Evolutionary conservation across 306 rosid species (phyloP).

Genomic region (Erythrophleum fordii): DNA sequence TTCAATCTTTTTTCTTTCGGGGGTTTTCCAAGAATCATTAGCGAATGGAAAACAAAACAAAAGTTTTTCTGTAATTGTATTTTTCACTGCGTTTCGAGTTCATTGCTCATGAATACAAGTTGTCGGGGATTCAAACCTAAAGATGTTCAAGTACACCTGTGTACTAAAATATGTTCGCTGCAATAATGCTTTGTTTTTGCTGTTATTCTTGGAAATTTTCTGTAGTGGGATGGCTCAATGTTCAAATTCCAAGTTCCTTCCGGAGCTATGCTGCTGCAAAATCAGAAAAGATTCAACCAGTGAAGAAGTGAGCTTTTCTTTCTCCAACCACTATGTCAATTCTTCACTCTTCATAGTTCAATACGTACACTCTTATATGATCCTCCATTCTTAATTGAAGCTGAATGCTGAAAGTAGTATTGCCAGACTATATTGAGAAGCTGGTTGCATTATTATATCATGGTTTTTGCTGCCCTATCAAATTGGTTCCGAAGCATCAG

Average conservation of each 20-base stretch:
- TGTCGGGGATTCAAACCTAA: background rate
- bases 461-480: slow-evolving; percentile 6
- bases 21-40: background rate
- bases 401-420: background rate
- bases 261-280: slow-evolving; percentile 62
- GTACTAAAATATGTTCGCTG: background rate
- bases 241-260: slow-evolving; percentile 42
- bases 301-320: slow-evolving; percentile 65
- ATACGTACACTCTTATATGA: background rate
- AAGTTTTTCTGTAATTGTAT: background rate
- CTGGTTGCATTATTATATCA: background rate
- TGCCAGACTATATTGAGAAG: no score
- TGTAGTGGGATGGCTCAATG: slow-evolving; percentile 52
- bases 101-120: slow-evolving; percentile 3
- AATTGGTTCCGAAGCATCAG: background rate
- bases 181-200: slow-evolving; percentile 5
- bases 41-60: background rate
- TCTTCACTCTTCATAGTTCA: background rate
- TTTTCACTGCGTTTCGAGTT: slow-evolving; percentile 16
- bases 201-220: slow-evolving; percentile 27
- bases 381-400: slow-evolving; percentile 1
- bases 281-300: slow-evolving; percentile 53
- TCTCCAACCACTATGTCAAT: background rate
- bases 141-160: background rate
- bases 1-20: background rate